Evolutionary conservation across 148 eudicot genomes (phyloP), one percentile per base, ranked within the genome.

Genomic region (Spergularia bocconei): DNA sequence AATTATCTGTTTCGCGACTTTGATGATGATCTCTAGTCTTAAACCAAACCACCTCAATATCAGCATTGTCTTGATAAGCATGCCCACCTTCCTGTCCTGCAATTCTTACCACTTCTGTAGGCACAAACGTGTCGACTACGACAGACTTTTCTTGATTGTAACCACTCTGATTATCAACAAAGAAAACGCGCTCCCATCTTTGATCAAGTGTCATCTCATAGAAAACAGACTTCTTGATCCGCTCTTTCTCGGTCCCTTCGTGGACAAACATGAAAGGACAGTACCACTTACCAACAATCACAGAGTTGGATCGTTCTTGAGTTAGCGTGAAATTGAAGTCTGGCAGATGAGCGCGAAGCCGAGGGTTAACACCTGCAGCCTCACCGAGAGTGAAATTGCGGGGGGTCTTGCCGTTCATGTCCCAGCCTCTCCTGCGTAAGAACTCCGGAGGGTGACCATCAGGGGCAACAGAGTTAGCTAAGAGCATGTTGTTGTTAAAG

Each of bases 231-330:
- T 44, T 53, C n/a, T 75, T 75, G 13, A 79, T 14, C 38, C 67
- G 79, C 6, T 79, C 63, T 16, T 71, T 75, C 66, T 57, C 36
- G 3, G 48, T 65, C 41, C 77, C 76, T 4, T 91, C 97, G 21
- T 63, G 81, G 57, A 87, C 63, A 16, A 88, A 88, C 79, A 89
- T 82, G 56, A 84, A 89, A 17, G 97, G 97, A 75, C 90, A 84
- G 47, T 88, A 89, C 91, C 92, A 91, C 47, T 79, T 85, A 14
- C 90, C 93, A 14, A 91, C 79, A 39, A 76, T 60, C 6, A 78
- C 59, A 4, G 84, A 69, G 6, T 47, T 72, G 0, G 92, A 91
- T 6, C 76, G 68, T 20, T 78, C 78, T 41, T 70, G 48, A 7
- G 82, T 70, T 0, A 73, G 5, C 0, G 83, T 77, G 41, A 81